Evolutionary conservation across 768 basidiomycete species (phyloP).

Genomic region (Nidularia pulvinata): DNA sequence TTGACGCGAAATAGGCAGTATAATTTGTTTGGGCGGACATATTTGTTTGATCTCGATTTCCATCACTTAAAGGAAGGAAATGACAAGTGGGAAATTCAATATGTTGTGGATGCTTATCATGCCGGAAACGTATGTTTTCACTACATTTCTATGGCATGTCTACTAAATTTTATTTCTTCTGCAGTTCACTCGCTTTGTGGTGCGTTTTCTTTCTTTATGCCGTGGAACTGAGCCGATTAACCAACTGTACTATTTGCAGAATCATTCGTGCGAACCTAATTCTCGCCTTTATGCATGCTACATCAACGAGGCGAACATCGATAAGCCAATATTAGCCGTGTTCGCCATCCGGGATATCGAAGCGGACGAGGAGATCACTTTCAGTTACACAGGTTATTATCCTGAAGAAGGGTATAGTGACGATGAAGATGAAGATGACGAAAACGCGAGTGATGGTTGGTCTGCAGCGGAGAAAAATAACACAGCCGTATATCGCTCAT

Average conservation of each 20-base stretch:
- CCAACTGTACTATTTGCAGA: conserved; percentile 40
- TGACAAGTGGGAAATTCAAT: conserved; percentile 38
- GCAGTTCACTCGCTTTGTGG: conserved; percentile 83
- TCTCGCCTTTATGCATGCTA: conserved; percentile 71
- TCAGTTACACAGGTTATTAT: conserved; percentile 63
- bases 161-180: background rate
- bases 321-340: conserved; percentile 67
- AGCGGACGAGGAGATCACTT: conserved; percentile 71
- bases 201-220: conserved; percentile 24
- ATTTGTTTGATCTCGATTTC: conserved; percentile 84
- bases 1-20: conserved; percentile 37
- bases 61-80: conserved; percentile 50
- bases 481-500: conserved; percentile 45
- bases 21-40: conserved; percentile 72
- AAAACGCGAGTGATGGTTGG: conserved; percentile 7
- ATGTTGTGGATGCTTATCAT: conserved; percentile 86
- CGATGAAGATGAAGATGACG: conserved; percentile 6
- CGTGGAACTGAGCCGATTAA: background rate
- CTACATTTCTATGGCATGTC: background rate
- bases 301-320: conserved; percentile 73
- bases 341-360: conserved; percentile 69
- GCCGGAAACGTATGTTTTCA: conserved; percentile 69
- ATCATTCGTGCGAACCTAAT: conserved; percentile 93
- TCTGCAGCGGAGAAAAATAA: conserved; percentile 7
- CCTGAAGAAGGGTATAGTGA: conserved; percentile 37